phyloP scores from a whole-genome alignment of 805 yeast genomes.

The Kuraishia hungarica region DNA sequence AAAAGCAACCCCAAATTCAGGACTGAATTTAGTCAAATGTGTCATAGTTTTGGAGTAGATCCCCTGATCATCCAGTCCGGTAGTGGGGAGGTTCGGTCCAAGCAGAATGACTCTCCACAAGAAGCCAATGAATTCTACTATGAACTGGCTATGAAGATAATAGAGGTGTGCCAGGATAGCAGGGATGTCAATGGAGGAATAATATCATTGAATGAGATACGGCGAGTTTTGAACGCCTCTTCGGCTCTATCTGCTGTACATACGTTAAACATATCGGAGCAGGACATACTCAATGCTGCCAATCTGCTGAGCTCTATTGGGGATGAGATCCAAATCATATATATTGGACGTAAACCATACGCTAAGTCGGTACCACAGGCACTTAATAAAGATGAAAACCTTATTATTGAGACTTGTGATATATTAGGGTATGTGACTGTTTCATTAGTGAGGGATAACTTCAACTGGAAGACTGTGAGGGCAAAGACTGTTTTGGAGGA shows the following conservation, averaged over 20 bases:
- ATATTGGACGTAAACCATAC: constrained; percentile 49
- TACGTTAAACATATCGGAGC: constrained; percentile 25
- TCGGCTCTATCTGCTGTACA: constrained; percentile 11
- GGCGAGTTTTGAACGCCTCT: constrained; percentile 19
- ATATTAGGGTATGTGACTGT: constrained; percentile 68
- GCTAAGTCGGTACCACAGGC: constrained; percentile 58
- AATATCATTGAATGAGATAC: constrained; percentile 50
- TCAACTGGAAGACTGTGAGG: constrained; percentile 62
- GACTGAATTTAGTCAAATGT: constrained; percentile 65
- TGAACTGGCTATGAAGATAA: constrained; percentile 63
- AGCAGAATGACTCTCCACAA: constrained; percentile 12
- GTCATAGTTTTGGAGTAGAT: constrained; percentile 77
- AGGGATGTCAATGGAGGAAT: constrained; percentile 77
- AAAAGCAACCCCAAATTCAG: constrained; percentile 56
- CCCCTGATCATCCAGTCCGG: constrained; percentile 43
- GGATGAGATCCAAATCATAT: constrained; percentile 58
- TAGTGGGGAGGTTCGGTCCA: constrained; percentile 16
- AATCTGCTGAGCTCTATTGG: constrained; percentile 50
- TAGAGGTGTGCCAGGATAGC: constrained; percentile 68
- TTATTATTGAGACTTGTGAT: constrained; percentile 67
- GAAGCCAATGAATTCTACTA: constrained; percentile 44
- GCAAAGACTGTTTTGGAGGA: constrained; percentile 60
- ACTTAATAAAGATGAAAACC: constrained; percentile 58
- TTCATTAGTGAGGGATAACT: constrained; percentile 60
- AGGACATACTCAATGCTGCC: constrained; percentile 52